Conservation (phyloP, 768 basidiomycete species). For the Mycena albidolilacea region DNA sequence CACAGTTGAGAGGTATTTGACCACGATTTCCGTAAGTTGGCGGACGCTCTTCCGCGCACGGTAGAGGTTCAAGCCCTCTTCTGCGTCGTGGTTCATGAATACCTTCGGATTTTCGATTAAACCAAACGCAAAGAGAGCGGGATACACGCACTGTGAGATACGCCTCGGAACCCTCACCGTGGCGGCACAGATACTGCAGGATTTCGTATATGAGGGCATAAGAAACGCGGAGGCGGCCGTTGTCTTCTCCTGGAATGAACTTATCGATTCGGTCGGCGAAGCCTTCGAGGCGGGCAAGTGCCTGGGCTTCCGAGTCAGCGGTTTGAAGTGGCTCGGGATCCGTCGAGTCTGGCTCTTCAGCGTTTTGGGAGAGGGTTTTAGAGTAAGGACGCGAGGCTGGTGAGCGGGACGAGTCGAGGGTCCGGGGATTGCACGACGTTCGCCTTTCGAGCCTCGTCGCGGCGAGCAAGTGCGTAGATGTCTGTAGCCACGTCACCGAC, state of each 20-base stretch:
- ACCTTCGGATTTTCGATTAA: conserved; percentile 9
- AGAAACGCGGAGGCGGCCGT: background rate
- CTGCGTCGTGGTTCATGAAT: conserved; percentile 30
- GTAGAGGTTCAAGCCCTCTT: conserved; percentile 12
- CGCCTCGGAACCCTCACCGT: conserved; percentile 28
- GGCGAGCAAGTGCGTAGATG: no score
- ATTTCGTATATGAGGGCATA: conserved; percentile 34
- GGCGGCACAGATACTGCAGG: conserved; percentile 21
- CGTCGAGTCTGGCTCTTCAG: no score
- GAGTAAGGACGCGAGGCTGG: no score
- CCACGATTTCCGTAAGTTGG: background rate
- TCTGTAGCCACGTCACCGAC: no score
- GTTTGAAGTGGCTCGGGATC: background rate
- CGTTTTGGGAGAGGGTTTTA: no score
- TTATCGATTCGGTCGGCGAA: background rate
- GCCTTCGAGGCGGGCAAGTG: background rate
- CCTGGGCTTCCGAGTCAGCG: conserved; percentile 1
- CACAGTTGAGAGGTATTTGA: conserved; percentile 3
- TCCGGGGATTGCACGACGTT: no score
- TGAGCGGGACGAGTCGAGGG: no score
- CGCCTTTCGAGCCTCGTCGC: no score
- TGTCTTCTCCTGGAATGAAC: conserved; percentile 1
- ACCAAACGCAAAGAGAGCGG: background rate
- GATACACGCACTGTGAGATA: conserved; percentile 18
- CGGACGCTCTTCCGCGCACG: conserved; percentile 25